A percentile compares a stretch with the other conserved stretches of the same genome.
Conservation (phyloP, 768 basidiomycete species). For the Kwoniella europaea region DNA sequence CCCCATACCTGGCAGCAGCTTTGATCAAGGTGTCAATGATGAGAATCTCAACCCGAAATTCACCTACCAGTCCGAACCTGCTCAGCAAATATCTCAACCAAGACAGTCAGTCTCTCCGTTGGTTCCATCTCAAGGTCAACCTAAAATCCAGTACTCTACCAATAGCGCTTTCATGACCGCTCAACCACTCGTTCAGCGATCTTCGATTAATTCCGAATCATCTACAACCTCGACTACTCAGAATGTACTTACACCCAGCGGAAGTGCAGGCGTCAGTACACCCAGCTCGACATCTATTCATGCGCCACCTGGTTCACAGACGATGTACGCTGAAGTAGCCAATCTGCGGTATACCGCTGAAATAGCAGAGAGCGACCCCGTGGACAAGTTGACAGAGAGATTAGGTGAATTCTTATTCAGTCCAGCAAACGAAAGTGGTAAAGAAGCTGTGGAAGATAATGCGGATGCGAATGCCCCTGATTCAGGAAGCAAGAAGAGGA, state of each 20-base stretch:
- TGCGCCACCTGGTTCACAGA: constrained; percentile 14
- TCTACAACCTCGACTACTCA: constrained; percentile 11
- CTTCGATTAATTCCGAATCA: constrained; percentile 2
- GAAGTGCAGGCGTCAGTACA: constrained; percentile 9
- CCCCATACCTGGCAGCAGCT: not conserved
- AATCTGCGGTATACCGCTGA: constrained; percentile 21
- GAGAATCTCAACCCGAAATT: not conserved
- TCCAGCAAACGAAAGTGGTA: constrained; percentile 11
- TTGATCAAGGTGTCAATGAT: not conserved
- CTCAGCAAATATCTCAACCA: not conserved
- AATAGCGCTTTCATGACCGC: not conserved
- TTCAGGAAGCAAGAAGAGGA: constrained; percentile 17
- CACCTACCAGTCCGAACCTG: not conserved
- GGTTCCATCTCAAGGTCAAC: not conserved
- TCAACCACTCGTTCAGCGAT: not conserved
- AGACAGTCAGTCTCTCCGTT: not conserved
- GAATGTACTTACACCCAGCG: constrained; percentile 6
- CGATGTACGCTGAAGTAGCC: constrained; percentile 12
- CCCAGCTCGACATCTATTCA: constrained; percentile 5
- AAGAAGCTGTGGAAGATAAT: constrained; percentile 15
- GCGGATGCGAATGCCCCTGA: not conserved
- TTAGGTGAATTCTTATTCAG: constrained; percentile 49
- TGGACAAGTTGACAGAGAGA: constrained; percentile 41
- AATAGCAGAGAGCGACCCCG: constrained; percentile 14
- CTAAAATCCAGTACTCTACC: not conserved